Base-by-base conservation (phyloP, 257 asterid genomes). In the Fraxinus quadrangulata region DNA sequence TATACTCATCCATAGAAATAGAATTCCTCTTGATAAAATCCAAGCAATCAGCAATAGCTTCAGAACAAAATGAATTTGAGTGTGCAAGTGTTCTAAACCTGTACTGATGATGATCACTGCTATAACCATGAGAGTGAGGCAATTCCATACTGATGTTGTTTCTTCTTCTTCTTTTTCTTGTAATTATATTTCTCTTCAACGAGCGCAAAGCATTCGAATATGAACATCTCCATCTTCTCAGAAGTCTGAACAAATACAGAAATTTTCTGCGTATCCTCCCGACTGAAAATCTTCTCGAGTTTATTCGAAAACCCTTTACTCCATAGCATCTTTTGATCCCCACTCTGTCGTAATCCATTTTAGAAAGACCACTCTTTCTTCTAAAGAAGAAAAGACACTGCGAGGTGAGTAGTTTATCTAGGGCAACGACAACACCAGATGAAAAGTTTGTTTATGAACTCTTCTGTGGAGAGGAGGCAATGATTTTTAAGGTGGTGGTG, bases 1-100 rank as follows among this genome's bases (percentile, higher is more conserved):
- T 86, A 63, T 77, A 67, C 40, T 88, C 92, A 42, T 88, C 92
- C 49, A 80, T 54, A 0, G 92, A 88, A 63, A 85, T 81, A 67
- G 90, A 88, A 70, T 85, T 86, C 65, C 90, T 81, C 81, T 88
- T 87, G 77, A 88, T 88, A 59, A 88, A 88, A 74, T 88, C 92
- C 81, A 88, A 82, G 33, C 92, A 88, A 75, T 88, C 92, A 3
- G 87, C 88, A 11, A 88, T 88, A 34, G 92, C 92, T 75, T 87
- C 92, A 0, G 90, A 80, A 77, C 88, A 88, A 83, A 88, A 88
- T 0, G 92, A 88, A 78, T 88, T 88, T 0, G 92, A 83, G 37
- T 87, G 80, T 12, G 78, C 83, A 70, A 77, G 83, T 21, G 83
- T 45, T 26, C 81, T 49, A 19, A 84, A 42, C 56, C 81, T 78